phyloP scores from a whole-genome alignment of 2,329 filamentous ascomycete species.

The Fusarium bulbicola region DNA sequence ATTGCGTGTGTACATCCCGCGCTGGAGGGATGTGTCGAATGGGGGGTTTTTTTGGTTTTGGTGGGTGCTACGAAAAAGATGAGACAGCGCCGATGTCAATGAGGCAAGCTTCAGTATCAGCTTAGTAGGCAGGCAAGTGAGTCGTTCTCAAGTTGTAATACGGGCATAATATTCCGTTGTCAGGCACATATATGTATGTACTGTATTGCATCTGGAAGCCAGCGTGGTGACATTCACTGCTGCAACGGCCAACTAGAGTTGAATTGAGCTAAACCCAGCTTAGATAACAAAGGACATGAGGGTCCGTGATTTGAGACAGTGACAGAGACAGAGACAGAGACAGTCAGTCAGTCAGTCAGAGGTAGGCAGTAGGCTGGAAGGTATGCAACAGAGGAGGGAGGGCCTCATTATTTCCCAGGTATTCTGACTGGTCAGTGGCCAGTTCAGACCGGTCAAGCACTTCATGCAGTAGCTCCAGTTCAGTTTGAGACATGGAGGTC shows the following conservation, averaged over 20 bases:
- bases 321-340: background rate
- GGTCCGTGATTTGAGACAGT: constrained; percentile 15
- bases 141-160: background rate
- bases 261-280: background rate
- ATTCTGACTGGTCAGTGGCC: background rate
- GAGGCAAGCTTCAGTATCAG: background rate
- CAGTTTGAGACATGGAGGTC: background rate
- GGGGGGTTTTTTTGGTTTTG: background rate
- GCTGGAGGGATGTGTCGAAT: background rate
- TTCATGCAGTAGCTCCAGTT: background rate
- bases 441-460: constrained; percentile 20
- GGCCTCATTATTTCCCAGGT: constrained; percentile 18
- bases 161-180: background rate
- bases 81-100: constrained; percentile 2
- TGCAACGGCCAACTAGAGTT: background rate
- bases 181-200: background rate
- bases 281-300: background rate
- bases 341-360: background rate
- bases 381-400: constrained; percentile 8
- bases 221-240: constrained; percentile 2
- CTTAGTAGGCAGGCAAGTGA: background rate
- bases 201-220: background rate
- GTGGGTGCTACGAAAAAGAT: constrained; percentile 9
- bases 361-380: background rate
- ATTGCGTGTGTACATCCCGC: constrained; percentile 23